Base-by-base conservation (phyloP, 352 stramenopile species). In the Globisporangium cylindrosporum region DNA sequence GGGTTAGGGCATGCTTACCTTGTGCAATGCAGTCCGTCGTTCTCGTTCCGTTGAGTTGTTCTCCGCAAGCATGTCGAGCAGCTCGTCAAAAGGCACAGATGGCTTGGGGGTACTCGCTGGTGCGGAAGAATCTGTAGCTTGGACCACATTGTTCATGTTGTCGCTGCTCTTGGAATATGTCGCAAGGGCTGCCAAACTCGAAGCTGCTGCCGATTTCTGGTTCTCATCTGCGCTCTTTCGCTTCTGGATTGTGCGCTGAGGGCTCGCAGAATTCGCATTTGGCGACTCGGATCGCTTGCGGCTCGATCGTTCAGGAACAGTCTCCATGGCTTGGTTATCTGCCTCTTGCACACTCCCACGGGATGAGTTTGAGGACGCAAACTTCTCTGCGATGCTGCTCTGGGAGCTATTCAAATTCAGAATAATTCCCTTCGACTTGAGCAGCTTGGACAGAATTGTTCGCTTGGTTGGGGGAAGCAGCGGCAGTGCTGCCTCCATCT, bases 381-480 rank as follows among this genome's bases (percentile, higher is more conserved):
- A 64, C 55, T 66, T 54, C 25, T 64, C 29, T 2, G 24, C 22
- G 20, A 49, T 60, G 10, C 67, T 46, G 18, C 43, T 64, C 62
- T 69, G 41, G 18, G 67, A 56, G 22, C 14, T 60, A 24, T 29
- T 72, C 24, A 72, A 64, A 29, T 75, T 81, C 4, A 88, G 64
- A 36, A 89, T 71, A 54, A 93, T 86, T 15, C 81, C 85, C 41
- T 84, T 80, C 1, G 76, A 72, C 59, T 86, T 86, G 1, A 93
- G 68, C 36, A 91, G 59, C 25, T 86, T 85, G 8, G 76, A 67
- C 20, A 93, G 43, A 5, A 79, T 68, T 27, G 73, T 73, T 3
- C 86, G 77, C 68, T 90, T 92, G 0, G 77, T 79, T 7, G 86
- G 86, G 18, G 86, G 73, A 3, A 93, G 71, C 15, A 91, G 56